Evolutionary conservation across 2,329 filamentous ascomycete species (phyloP).

Genomic region (Fusarium hostae): DNA sequence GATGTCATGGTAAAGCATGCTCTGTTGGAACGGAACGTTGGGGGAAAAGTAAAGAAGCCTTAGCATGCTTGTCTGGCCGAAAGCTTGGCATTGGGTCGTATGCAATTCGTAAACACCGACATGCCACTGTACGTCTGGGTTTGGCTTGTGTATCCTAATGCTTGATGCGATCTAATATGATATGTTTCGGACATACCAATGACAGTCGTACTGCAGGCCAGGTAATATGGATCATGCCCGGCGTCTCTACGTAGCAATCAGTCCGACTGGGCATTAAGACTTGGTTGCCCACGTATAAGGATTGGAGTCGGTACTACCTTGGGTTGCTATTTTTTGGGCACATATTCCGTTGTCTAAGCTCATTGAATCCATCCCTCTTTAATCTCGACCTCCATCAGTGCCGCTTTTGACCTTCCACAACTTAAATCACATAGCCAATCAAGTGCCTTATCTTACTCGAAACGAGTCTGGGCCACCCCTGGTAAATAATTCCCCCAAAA

Average conservation of each 20-base stretch:
- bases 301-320: background rate
- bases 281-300: background rate
- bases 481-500: slow-evolving; percentile 6
- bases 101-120: background rate
- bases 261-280: background rate
- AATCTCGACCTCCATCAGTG: slow-evolving; percentile 21
- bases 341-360: slow-evolving; percentile 6
- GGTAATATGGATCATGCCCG: background rate
- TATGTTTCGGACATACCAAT: slow-evolving; percentile 31
- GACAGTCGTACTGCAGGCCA: background rate
- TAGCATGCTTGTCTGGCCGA: background rate
- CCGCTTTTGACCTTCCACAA: slow-evolving; percentile 23
- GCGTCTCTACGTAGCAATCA: background rate
- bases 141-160: slow-evolving; percentile 1
- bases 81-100: background rate
- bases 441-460: slow-evolving; percentile 26
- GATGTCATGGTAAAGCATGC: background rate
- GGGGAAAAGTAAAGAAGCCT: slow-evolving; percentile 2
- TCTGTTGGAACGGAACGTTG: background rate
- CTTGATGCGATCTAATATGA: slow-evolving; percentile 4
- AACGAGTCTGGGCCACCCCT: slow-evolving; percentile 30
- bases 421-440: slow-evolving; percentile 23
- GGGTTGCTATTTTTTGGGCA: slow-evolving; percentile 1
- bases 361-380: slow-evolving; percentile 19
- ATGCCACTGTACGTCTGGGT: slow-evolving; percentile 7